A percentile compares a stretch with the other conserved stretches of the same genome.
These are phyloP conservation scores for Pyrenophora tritici-repentis DNA, from an alignment of 2,329 filamentous ascomycete genomes.

Conservation along the genomic window DNA sequence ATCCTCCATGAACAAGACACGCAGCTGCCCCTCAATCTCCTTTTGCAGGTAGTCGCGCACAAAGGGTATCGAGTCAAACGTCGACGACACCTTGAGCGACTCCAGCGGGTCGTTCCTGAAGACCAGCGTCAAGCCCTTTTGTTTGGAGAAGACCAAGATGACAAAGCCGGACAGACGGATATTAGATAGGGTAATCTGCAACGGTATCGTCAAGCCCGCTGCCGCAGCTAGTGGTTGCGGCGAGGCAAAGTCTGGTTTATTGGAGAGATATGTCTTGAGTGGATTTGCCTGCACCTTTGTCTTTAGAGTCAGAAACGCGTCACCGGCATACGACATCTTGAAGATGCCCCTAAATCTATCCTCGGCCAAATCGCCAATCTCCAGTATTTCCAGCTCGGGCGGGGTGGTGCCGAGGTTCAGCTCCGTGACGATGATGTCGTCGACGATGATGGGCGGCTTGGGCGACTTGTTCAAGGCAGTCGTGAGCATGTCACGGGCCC, in stretches of 20 bases:
- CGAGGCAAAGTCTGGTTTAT: slow-evolving; percentile 89
- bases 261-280: slow-evolving; percentile 91
- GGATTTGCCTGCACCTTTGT: slow-evolving; percentile 98
- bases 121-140: slow-evolving; percentile 94
- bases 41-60: slow-evolving; percentile 95
- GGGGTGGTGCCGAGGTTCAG: slow-evolving; percentile 94
- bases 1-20: slow-evolving; percentile 97
- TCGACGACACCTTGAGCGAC: slow-evolving; percentile 96
- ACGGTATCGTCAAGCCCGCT: slow-evolving; percentile 91
- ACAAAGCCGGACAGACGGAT: slow-evolving; percentile 97
- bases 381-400: slow-evolving; percentile 92
- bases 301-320: slow-evolving; percentile 92
- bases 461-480: slow-evolving; percentile 96
- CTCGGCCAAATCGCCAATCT: slow-evolving; percentile 96
- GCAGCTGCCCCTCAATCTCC: slow-evolving; percentile 91
- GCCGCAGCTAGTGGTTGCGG: slow-evolving; percentile 89
- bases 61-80: slow-evolving; percentile 98
- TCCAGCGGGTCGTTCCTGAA: slow-evolving; percentile 98
- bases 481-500: slow-evolving; percentile 91
- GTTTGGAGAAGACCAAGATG: slow-evolving; percentile 94
- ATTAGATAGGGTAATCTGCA: slow-evolving; percentile 94
- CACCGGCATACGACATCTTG: slow-evolving; percentile 97
- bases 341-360: slow-evolving; percentile 98
- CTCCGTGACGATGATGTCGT: slow-evolving; percentile 98
- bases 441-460: slow-evolving; percentile 97